Evolutionary conservation across 2,329 filamentous ascomycete species (phyloP).

Genomic region (Aspergillus melleus): DNA sequence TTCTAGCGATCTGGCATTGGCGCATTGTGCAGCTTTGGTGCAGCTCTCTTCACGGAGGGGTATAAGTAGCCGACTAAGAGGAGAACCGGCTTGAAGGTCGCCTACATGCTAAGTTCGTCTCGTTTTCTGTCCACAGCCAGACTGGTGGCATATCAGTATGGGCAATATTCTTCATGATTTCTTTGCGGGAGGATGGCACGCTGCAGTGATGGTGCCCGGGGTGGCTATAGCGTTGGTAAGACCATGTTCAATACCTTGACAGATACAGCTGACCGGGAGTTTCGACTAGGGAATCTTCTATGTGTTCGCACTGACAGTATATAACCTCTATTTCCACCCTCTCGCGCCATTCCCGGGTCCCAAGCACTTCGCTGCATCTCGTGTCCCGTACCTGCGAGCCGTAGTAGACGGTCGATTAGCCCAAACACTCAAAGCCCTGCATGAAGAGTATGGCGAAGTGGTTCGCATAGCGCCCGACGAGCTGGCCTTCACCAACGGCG

Average conservation of each 20-base stretch:
- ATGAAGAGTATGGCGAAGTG: constrained; percentile 29
- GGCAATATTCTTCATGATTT: neutral
- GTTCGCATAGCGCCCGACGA: constrained; percentile 31
- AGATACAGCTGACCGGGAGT: constrained; percentile 31
- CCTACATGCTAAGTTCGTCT: neutral
- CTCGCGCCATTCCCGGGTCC: constrained; percentile 26
- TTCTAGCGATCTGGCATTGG: neutral
- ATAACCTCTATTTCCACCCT: constrained; percentile 28
- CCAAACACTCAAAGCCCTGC: constrained; percentile 23
- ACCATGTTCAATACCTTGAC: neutral
- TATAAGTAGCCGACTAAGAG: neutral
- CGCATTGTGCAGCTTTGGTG: neutral
- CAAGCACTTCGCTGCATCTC: constrained; percentile 17
- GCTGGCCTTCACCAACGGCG: constrained; percentile 22
- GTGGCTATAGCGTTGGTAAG: neutral
- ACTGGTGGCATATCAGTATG: neutral
- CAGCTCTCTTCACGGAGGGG: no score
- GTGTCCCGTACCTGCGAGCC: constrained; percentile 68
- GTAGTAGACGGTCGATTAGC: constrained; percentile 44
- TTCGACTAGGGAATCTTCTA: constrained; percentile 39
- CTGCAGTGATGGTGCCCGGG: neutral
- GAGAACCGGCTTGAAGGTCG: neutral
- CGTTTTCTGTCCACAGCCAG: neutral
- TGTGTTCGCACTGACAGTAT: constrained; percentile 8
- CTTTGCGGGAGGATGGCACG: neutral